Evolutionary conservation across 352 stramenopile species (phyloP).

Genomic region (Elongisporangium senticosum): DNA sequence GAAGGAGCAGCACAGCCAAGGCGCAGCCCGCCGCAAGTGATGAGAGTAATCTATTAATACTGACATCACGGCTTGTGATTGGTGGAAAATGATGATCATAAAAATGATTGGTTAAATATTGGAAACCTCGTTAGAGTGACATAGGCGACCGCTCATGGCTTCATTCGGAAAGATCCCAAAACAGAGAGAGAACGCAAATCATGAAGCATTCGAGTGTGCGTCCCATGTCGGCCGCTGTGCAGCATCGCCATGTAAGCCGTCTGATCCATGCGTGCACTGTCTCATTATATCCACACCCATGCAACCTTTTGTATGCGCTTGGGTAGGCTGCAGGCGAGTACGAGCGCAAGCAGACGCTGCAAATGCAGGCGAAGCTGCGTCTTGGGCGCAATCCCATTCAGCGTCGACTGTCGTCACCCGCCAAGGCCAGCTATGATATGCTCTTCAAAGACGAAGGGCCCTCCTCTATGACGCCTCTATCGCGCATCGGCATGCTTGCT

Average conservation of each 20-base stretch:
- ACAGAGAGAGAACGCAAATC: slow-evolving; percentile 13
- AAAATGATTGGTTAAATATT: slow-evolving; percentile 3
- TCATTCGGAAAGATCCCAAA: neutral
- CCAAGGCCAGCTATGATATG: neutral
- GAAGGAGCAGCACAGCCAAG: slow-evolving; percentile 49
- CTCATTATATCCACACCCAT: neutral
- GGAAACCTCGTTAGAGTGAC: neutral
- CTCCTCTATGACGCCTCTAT: slow-evolving; percentile 13
- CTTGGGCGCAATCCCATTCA: slow-evolving; percentile 14
- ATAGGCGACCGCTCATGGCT: neutral
- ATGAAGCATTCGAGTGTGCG: slow-evolving; percentile 29
- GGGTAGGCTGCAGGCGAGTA: slow-evolving; percentile 32
- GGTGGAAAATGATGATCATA: slow-evolving; percentile 4
- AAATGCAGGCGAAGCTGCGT: slow-evolving; percentile 26
- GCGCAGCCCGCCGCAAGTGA: slow-evolving; percentile 53
- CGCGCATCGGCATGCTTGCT: slow-evolving; percentile 19
- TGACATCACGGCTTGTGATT: neutral
- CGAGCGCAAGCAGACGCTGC: slow-evolving; percentile 29
- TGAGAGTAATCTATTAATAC: neutral
- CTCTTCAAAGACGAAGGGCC: neutral
- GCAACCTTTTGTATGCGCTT: neutral
- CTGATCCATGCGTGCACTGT: neutral
- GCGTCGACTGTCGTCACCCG: slow-evolving; percentile 5
- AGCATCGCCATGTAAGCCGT: slow-evolving; percentile 44
- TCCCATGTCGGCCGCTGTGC: slow-evolving; percentile 36